Evolutionary conservation across 2,329 filamentous ascomycete species (phyloP), one percentile per base, ranked within the genome.

Genomic region (Helotiales sp.): DNA sequence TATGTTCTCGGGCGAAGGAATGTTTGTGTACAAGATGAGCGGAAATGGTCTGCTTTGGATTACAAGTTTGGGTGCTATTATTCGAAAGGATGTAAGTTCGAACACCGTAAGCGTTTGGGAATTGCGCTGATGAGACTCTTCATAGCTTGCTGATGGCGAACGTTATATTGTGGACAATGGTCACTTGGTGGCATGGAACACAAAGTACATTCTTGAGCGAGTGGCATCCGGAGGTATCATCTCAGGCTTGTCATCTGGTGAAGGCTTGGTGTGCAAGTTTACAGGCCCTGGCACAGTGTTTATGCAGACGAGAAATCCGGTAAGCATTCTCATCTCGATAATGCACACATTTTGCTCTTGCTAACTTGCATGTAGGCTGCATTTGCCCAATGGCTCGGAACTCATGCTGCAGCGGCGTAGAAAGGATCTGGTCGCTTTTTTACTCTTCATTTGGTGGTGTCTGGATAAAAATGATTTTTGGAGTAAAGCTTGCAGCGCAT

Each of bases 121-220:
- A 34, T 2, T 37, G 15, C 63, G 34, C 72, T 75, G 28, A 74
- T 60, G 11, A 61, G 11, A 10, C 8, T 1, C 32, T 20, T 65
- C n/a, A 63, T 63, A 74, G 84, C 82, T 90, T 30, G 80, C 78
- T 52, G 86, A 89, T 13, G 90, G 90, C 10, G 95, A 98, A 78
- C 91, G 91, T 73, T 98, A 97, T 79, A 93, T 96, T 71, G 89
- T 97, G 65, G 93, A 97, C 75, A 97, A 97, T 74, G 93, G 93
- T 2, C 93, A 98, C 73, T 84, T 98, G 0, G 93, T 98, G 0
- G 95, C 96, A 0, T 99, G 96, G 96, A 97, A 97, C 78, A 94
- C 92, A 76, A 93, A 97, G 76, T 99, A 98, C 75, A 86, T 92
- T 4, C 88, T 99, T 70, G 93, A 97, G 81, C 89, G 96, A 17